Percentiles rank a stretch among this genome's conserved stretches.
Evolutionary conservation across 2,329 filamentous ascomycete species (phyloP).

Genomic region (Ophiostoma australiae): DNA sequence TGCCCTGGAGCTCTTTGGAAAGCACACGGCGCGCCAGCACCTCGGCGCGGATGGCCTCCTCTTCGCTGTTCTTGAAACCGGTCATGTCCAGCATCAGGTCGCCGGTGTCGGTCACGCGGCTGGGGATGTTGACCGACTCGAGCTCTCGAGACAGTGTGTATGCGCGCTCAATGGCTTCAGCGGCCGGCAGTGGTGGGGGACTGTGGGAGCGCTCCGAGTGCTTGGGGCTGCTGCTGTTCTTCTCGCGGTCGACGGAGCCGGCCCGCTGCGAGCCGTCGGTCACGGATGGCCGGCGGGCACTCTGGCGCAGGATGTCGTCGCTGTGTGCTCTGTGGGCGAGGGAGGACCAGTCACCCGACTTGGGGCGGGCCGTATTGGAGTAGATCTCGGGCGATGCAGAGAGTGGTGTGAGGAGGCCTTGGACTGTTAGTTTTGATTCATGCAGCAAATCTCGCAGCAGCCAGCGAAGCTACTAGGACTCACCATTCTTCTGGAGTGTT

Average conservation of each 20-base stretch:
- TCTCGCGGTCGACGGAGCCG: constrained; percentile 33
- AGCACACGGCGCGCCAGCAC: constrained; percentile 90
- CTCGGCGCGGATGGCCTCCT: constrained; percentile 85
- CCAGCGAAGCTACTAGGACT: background rate
- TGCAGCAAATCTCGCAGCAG: background rate
- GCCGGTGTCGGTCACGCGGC: constrained; percentile 82
- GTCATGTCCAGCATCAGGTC: constrained; percentile 99
- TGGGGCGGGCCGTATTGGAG: constrained; percentile 38
- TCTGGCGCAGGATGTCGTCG: constrained; percentile 50
- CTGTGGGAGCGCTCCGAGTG: constrained; percentile 63
- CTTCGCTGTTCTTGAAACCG: constrained; percentile 89
- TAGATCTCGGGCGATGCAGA: constrained; percentile 50
- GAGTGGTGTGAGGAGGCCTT: constrained; percentile 49
- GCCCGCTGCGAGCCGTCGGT: constrained; percentile 32
- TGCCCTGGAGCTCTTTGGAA: constrained; percentile 85
- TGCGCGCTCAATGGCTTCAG: constrained; percentile 77
- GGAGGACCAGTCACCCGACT: constrained; percentile 49
- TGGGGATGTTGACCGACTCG: constrained; percentile 85
- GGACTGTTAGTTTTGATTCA: constrained; percentile 26
- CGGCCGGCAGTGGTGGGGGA: constrained; percentile 65
- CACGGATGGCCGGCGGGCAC: constrained; percentile 38
- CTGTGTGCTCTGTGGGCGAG: constrained; percentile 45
- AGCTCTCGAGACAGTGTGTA: constrained; percentile 81
- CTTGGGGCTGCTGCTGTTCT: constrained; percentile 26
- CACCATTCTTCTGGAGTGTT: constrained; percentile 36